These are phyloP conservation scores for Acorus calamus DNA, from an alignment of 106 monocot species.

Conservation along the genomic window DNA sequence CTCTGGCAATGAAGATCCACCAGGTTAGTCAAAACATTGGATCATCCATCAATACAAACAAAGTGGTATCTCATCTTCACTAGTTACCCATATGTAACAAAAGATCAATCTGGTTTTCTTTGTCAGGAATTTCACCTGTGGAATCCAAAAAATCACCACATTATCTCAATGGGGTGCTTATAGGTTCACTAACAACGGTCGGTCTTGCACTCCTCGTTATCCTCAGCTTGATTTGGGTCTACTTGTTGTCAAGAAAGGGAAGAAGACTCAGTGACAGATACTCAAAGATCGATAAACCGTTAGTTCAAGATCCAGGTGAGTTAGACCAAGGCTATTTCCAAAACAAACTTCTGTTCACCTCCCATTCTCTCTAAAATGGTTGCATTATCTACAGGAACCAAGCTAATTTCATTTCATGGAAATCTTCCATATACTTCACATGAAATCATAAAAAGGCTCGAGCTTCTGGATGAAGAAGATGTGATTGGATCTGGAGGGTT, in stretches of 20 bases:
- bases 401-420: conserved; percentile 73
- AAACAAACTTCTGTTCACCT: background rate
- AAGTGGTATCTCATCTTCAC: too few species aligned
- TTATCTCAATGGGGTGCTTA: conserved; percentile 68
- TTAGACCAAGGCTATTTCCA: too few species aligned
- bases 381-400: conserved; percentile 33
- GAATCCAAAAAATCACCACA: conserved; percentile 40
- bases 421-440: conserved; percentile 76
- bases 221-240: conserved; percentile 82
- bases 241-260: conserved; percentile 70
- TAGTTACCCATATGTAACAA: too few species aligned
- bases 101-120: conserved; percentile 1
- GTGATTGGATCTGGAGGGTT: conserved; percentile 82
- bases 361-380: background rate
- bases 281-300: conserved; percentile 63
- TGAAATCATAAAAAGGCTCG: conserved; percentile 63
- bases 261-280: conserved; percentile 42
- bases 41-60: background rate
- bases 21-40: conserved; percentile 26
- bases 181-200: conserved; percentile 72
- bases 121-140: conserved; percentile 30
- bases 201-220: conserved; percentile 44
- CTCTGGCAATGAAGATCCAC: conserved; percentile 23
- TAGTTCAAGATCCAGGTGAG: conserved; percentile 41
- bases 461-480: conserved; percentile 77